phyloP scores from a whole-genome alignment of 495 filamentous ascomycete genomes.

The Hyaloscypha hepaticicola region DNA sequence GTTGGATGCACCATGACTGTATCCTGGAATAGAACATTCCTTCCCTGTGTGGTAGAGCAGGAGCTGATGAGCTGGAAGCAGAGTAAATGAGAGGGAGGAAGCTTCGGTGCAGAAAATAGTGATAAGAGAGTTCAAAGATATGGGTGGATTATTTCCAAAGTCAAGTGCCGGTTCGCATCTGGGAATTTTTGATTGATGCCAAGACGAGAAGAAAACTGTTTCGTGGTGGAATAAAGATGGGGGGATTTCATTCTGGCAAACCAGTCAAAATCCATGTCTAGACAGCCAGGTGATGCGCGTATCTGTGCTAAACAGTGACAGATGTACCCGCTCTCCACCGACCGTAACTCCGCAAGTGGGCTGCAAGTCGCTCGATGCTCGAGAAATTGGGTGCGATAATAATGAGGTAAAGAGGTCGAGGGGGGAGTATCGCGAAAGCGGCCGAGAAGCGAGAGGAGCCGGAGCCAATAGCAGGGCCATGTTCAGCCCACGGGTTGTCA shows the following conservation, averaged over 20 bases:
- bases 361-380: too few species aligned
- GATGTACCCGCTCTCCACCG: not conserved
- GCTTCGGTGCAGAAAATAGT: too few species aligned
- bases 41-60: not conserved
- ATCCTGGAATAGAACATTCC: conserved; percentile 11
- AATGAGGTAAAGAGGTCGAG: not conserved
- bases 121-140: too few species aligned
- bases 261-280: too few species aligned
- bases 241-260: too few species aligned
- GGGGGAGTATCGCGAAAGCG: not conserved
- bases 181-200: too few species aligned
- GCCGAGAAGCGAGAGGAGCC: not conserved
- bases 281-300: too few species aligned
- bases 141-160: too few species aligned
- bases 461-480: not conserved
- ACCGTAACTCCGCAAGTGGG: too few species aligned
- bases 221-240: too few species aligned
- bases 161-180: too few species aligned
- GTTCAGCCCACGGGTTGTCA: not conserved
- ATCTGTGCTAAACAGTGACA: not conserved
- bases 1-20: conserved; percentile 10
- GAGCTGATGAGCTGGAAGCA: not conserved
- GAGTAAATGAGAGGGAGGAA: not conserved
- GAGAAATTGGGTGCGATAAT: not conserved
- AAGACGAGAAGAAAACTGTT: too few species aligned